These are phyloP conservation scores for Zymoseptoria passerinii DNA, from an alignment of 2,329 filamentous ascomycete genomes.

Conservation along the genomic window DNA sequence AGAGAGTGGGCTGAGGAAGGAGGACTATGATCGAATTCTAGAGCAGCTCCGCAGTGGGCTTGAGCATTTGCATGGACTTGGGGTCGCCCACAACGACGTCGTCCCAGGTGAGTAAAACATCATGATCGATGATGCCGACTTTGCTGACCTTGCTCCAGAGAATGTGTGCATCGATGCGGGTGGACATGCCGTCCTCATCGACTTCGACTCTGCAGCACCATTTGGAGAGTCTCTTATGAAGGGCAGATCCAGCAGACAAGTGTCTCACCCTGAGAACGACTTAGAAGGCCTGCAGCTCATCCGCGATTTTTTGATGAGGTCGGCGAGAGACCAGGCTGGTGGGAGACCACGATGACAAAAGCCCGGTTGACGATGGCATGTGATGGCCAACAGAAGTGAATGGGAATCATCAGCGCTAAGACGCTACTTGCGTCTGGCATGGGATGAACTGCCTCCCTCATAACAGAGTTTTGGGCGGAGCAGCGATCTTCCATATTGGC, in stretches of 20 bases:
- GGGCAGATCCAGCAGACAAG: slow-evolving; percentile 7
- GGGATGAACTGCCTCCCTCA: too few species aligned
- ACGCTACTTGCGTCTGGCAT: too few species aligned
- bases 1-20: slow-evolving; percentile 12
- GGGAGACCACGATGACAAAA: neutral
- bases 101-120: slow-evolving; percentile 10
- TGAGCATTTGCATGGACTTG: slow-evolving; percentile 30
- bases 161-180: slow-evolving; percentile 30
- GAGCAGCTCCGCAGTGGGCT: slow-evolving; percentile 24
- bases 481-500: neutral
- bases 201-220: slow-evolving; percentile 31
- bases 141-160: slow-evolving; percentile 3
- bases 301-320: slow-evolving; percentile 1
- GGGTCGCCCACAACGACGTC: slow-evolving; percentile 19
- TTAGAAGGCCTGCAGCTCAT: slow-evolving; percentile 8
- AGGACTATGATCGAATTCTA: slow-evolving; percentile 17
- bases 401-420: too few species aligned
- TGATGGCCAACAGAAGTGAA: neutral
- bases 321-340: neutral
- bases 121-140: neutral
- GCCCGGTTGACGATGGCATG: neutral
- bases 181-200: slow-evolving; percentile 29
- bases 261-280: slow-evolving; percentile 20
- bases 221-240: slow-evolving; percentile 25
- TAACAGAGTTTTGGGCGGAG: neutral